Base-by-base conservation (phyloP, 2,329 filamentous ascomycete species). In the Verticillium tricorpus region DNA sequence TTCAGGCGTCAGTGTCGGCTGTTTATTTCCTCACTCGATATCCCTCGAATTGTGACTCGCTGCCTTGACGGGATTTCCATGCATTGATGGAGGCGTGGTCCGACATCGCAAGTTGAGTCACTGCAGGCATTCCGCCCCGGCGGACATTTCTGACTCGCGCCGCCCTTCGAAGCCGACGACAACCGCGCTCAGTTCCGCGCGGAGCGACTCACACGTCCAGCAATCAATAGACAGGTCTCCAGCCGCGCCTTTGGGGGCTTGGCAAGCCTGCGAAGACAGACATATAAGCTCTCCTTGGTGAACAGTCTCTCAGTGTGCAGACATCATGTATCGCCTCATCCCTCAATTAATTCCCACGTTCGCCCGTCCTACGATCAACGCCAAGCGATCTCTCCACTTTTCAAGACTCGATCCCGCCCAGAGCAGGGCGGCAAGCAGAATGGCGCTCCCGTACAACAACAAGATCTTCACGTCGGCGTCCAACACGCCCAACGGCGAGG, bases 401-500 rank as follows among this genome's bases (percentile, higher is more conserved):
- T 25, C 45, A 7, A 7, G 9, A 1, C 45, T 11, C n/a, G 4
- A 12, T 19, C 45, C 22, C 45, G 19, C 40, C 9, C n/a, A 25
- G 9, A 19, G n/a, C 40, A 22, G n/a, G 19, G n/a, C 40, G 14
- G 34, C 37, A 40, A 22, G n/a, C 45, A 25, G 11, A 11, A 52
- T 52, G 45, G 45, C 45, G 45, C 45, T 52, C 25, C 39, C 31
- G 14, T 58, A 58, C 57, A 6, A 58, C 37, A 40, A 40, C 25
- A 39, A 40, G 8, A 32, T 58, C 39, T 58, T 58, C 57, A 9
- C 37, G 22, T 45, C 57, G 22, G 57, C 57, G 5, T 28, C 28
- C 57, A 64, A 69, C 64, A 66, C 67, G 3, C 59, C 66, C 62
- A 69, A 69, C 55, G 68, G 68, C 56, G 66, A 70, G 50, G 68